Evolutionary conservation across 2,329 filamentous ascomycete genomes (phyloP).

Genomic region (Neopestalotiopsis sp.): DNA sequence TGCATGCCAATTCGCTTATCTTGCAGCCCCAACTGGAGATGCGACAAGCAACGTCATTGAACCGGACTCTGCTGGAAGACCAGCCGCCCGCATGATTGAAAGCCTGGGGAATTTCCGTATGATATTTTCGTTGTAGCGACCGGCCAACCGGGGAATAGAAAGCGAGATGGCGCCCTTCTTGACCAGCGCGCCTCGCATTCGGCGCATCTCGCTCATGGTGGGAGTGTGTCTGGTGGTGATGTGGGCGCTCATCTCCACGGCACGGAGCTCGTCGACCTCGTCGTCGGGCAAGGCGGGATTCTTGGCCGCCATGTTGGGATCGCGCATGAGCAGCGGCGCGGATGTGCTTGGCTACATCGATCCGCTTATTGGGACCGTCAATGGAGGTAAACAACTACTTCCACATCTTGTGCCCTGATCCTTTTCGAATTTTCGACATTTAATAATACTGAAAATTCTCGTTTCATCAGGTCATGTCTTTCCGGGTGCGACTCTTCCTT

Average conservation of each 20-base stretch:
- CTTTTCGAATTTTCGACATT: too few species aligned
- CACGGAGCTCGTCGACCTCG: slow-evolving; percentile 27
- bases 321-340: slow-evolving; percentile 16
- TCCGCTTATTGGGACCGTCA: slow-evolving; percentile 38
- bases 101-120: neutral
- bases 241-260: slow-evolving; percentile 31
- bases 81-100: neutral
- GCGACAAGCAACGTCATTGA: too few species aligned
- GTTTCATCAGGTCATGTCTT: slow-evolving; percentile 37
- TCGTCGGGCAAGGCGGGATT: slow-evolving; percentile 24
- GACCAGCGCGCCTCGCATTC: slow-evolving; percentile 30
- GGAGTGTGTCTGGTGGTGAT: slow-evolving; percentile 28
- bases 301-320: slow-evolving; percentile 24
- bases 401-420: too few species aligned
- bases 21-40: neutral
- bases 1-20: neutral
- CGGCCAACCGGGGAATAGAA: too few species aligned
- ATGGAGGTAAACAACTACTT: slow-evolving; percentile 31
- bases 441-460: too few species aligned
- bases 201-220: slow-evolving; percentile 27
- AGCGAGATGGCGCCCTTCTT: slow-evolving; percentile 29
- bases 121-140: too few species aligned
- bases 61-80: neutral
- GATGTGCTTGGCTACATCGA: slow-evolving; percentile 35
- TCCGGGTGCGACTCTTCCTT: slow-evolving; percentile 39